A percentile compares a stretch with the other conserved stretches of the same genome.
Conservation (phyloP, 2,329 filamentous ascomycete genomes). For the Pseudogymnoascus sp. region DNA sequence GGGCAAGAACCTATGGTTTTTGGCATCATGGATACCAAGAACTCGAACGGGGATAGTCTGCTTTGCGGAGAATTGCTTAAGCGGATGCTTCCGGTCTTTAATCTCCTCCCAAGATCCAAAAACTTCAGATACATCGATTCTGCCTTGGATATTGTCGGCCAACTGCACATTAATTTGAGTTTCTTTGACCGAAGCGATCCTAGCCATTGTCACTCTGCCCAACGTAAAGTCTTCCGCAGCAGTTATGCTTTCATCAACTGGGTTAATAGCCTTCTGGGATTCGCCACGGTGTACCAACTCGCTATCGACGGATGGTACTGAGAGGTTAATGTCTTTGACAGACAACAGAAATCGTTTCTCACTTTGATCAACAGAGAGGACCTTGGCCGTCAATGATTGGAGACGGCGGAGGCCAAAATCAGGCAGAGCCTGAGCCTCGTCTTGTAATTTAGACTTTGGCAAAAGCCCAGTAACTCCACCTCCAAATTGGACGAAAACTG, state of each 20-base stretch:
- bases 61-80: constrained; percentile 65
- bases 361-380: constrained; percentile 64
- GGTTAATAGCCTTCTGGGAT: constrained; percentile 43
- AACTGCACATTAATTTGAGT: constrained; percentile 90
- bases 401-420: constrained; percentile 73
- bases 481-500: constrained; percentile 82
- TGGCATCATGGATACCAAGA: constrained; percentile 80
- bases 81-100: constrained; percentile 68
- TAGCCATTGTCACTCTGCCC: constrained; percentile 67
- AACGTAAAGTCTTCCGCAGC: constrained; percentile 65
- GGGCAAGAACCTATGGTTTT: constrained; percentile 83
- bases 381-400: constrained; percentile 65
- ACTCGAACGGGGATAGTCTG: constrained; percentile 67
- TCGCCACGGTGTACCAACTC: constrained; percentile 29
- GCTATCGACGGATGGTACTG: not conserved
- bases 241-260: constrained; percentile 56
- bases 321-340: constrained; percentile 40
- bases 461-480: constrained; percentile 69
- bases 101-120: constrained; percentile 89
- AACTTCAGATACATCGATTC: constrained; percentile 82
- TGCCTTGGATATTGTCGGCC: constrained; percentile 82
- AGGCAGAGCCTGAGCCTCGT: constrained; percentile 57
- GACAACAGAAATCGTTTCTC: constrained; percentile 62
- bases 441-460: constrained; percentile 67
- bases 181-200: constrained; percentile 74